phyloP scores from a whole-genome alignment of 1,284 basidiomycete species.

The Phellinidium pouzarii region DNA sequence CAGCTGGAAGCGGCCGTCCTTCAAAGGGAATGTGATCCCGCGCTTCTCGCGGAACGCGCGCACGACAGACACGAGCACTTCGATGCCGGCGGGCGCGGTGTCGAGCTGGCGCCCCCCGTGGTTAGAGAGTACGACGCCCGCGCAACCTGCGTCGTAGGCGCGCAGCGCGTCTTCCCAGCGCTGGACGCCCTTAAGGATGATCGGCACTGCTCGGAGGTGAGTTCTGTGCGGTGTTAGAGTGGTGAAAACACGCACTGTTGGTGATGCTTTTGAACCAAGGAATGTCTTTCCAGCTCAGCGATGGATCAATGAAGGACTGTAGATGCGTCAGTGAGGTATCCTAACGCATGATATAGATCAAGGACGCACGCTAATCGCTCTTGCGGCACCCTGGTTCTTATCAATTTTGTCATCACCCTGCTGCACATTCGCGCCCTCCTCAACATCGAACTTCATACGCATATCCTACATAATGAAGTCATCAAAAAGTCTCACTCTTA shows the following conservation, averaged over 20 bases:
- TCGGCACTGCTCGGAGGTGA: slow-evolving; percentile 54
- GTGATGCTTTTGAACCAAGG: slow-evolving; percentile 87
- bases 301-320: slow-evolving; percentile 93
- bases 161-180: slow-evolving; percentile 90
- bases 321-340: neutral
- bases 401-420: slow-evolving; percentile 62
- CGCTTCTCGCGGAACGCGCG: slow-evolving; percentile 64
- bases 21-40: slow-evolving; percentile 47
- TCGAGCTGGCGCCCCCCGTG: slow-evolving; percentile 92
- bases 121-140: slow-evolving; percentile 86
- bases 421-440: slow-evolving; percentile 65
- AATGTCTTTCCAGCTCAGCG: slow-evolving; percentile 82
- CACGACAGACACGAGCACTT: slow-evolving; percentile 86
- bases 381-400: slow-evolving; percentile 84
- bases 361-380: slow-evolving; percentile 78
- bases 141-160: slow-evolving; percentile 78
- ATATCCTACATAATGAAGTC: slow-evolving; percentile 62
- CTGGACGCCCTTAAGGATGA: slow-evolving; percentile 91
- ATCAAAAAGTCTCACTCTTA: neutral
- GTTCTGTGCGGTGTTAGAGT: neutral
- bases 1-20: slow-evolving; percentile 68
- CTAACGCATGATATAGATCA: slow-evolving; percentile 1
- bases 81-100: slow-evolving; percentile 85
- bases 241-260: slow-evolving; percentile 45
- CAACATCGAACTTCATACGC: slow-evolving; percentile 92